Percentiles rank a stretch among this genome's conserved stretches.
Evolutionary conservation across 2,329 filamentous ascomycete genomes (phyloP).

Genomic region (Paecilomyces formosus): DNA sequence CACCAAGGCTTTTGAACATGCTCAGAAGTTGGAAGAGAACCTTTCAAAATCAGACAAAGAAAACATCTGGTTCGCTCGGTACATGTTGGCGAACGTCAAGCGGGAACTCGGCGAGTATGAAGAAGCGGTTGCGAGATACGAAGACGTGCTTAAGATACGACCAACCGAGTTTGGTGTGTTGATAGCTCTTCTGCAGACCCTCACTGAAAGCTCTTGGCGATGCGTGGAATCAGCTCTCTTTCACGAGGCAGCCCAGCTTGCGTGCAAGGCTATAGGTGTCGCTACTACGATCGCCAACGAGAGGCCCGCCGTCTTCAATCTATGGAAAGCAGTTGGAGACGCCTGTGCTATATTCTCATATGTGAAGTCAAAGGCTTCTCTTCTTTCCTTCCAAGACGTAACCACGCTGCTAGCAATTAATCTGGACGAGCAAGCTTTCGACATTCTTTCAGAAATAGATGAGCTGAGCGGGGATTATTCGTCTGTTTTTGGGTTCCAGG

Average conservation of each 20-base stretch:
- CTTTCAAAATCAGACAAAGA: slow-evolving; percentile 48
- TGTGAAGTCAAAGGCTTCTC: slow-evolving; percentile 59
- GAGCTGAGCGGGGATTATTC: slow-evolving; percentile 44
- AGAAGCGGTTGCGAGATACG: slow-evolving; percentile 70
- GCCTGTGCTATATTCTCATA: slow-evolving; percentile 77
- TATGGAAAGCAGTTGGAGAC: slow-evolving; percentile 91
- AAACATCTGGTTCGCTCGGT: slow-evolving; percentile 90
- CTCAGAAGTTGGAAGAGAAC: slow-evolving; percentile 64
- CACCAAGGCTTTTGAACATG: slow-evolving; percentile 80
- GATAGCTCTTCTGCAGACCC: slow-evolving; percentile 79
- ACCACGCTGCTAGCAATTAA: slow-evolving; percentile 51
- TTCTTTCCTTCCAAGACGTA: slow-evolving; percentile 55
- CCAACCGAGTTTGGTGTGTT: slow-evolving; percentile 76
- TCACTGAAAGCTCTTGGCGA: slow-evolving; percentile 72
- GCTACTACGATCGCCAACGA: slow-evolving; percentile 55
- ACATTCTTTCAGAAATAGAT: slow-evolving; percentile 63
- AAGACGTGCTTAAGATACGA: slow-evolving; percentile 60
- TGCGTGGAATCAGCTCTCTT: slow-evolving; percentile 78
- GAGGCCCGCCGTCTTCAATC: slow-evolving; percentile 71
- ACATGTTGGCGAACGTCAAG: slow-evolving; percentile 93
- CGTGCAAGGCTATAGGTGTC: slow-evolving; percentile 60
- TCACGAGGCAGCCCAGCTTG: slow-evolving; percentile 69
- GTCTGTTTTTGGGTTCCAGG: slow-evolving; percentile 23
- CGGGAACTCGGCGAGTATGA: slow-evolving; percentile 87
- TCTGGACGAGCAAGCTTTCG: slow-evolving; percentile 46